These are phyloP conservation scores for Casuarina equisetifolia DNA, from an alignment of 306 rosid species.

Conservation along the genomic window DNA sequence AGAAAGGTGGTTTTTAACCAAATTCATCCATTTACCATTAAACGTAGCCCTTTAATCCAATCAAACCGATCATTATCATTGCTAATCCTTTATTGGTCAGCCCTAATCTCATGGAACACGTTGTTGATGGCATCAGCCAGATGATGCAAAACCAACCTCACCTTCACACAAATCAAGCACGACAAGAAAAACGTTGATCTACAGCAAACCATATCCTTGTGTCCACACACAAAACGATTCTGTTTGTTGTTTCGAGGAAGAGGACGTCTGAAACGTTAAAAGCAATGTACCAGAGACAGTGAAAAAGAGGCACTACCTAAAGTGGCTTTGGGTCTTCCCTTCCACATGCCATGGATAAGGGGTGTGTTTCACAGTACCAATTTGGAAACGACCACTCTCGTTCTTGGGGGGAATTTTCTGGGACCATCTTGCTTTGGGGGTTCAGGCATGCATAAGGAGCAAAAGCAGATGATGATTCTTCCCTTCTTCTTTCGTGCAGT, in stretches of 20 bases:
- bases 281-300: constrained; percentile 6
- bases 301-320: constrained; percentile 6
- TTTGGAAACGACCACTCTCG: not conserved
- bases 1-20: too few relatives aligned
- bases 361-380: not conserved
- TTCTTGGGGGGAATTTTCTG: not conserved
- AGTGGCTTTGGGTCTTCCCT: constrained; percentile 33
- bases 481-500: not conserved
- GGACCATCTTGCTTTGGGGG: constrained; percentile 5
- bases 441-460: not conserved
- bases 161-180: not conserved
- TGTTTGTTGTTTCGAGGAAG: not conserved
- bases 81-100: not conserved
- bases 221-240: not conserved
- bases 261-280: constrained; percentile 9
- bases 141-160: not conserved
- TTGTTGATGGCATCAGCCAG: not conserved
- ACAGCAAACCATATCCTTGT: not conserved
- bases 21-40: not conserved
- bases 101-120: not conserved
- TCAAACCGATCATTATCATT: not conserved
- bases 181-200: not conserved
- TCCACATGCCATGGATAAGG: constrained; percentile 21
- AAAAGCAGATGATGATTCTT: not conserved
- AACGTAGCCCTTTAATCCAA: not conserved